phyloP scores from a whole-genome alignment of 2,329 filamentous ascomycete species.

The Penicillium freii region DNA sequence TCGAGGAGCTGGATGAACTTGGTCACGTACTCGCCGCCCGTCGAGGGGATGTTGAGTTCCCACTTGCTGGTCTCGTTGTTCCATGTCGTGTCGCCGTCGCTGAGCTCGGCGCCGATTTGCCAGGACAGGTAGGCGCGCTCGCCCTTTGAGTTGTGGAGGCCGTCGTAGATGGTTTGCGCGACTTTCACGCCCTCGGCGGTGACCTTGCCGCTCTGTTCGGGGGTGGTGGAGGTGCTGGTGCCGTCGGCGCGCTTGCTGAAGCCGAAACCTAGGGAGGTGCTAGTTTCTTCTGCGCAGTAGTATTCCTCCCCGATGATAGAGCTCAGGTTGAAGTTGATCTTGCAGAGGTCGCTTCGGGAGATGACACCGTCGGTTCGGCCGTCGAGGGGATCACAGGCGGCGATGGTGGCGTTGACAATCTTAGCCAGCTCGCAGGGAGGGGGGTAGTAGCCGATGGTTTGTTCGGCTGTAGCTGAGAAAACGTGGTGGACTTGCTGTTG shows the following conservation, averaged over 20 bases:
- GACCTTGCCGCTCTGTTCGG: constrained; percentile 33
- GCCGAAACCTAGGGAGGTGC: constrained; percentile 29
- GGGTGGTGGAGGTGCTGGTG: constrained; percentile 23
- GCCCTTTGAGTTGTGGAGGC: constrained; percentile 42
- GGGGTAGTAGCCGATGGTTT: constrained; percentile 45
- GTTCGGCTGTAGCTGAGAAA: constrained; percentile 39
- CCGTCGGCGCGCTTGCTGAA: constrained; percentile 28
- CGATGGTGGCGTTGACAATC: constrained; percentile 53
- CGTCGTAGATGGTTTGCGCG: constrained; percentile 37
- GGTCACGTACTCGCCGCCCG: constrained; percentile 41
- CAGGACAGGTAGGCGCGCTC: constrained; percentile 43
- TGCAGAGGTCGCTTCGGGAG: constrained; percentile 50
- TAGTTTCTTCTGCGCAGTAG: constrained; percentile 40
- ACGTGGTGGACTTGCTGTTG: constrained; percentile 48
- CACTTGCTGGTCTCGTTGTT: constrained; percentile 29
- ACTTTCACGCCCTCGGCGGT: constrained; percentile 32
- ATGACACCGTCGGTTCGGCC: constrained; percentile 56
- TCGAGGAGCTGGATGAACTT: constrained; percentile 32
- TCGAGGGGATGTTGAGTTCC: constrained; percentile 32
- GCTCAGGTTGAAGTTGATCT: constrained; percentile 47
- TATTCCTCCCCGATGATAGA: constrained; percentile 50
- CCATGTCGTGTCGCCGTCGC: constrained; percentile 26
- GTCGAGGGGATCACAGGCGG: constrained; percentile 56
- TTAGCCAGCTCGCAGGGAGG: constrained; percentile 36
- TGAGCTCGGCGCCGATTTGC: constrained; percentile 28